A percentile compares a stretch with the other conserved stretches of the same genome.
phyloP scores from a whole-genome alignment of 129 eudicot species.

The Artemisia annua region DNA sequence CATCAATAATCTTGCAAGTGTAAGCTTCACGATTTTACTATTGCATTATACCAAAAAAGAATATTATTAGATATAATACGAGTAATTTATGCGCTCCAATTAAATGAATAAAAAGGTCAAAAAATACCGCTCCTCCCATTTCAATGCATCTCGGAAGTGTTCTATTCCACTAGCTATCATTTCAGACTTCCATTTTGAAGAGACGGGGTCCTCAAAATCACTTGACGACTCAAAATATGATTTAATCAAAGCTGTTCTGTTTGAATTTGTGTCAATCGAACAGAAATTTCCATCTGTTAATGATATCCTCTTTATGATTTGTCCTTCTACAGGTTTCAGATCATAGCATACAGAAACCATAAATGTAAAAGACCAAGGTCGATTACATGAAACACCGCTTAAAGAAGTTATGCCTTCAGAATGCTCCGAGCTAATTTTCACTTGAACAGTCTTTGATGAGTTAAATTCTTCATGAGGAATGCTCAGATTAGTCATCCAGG shows the following conservation, averaged over 20 bases:
- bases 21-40: constrained; percentile 93
- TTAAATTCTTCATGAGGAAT: constrained; percentile 39
- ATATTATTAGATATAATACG: neutral
- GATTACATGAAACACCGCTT: constrained; percentile 43
- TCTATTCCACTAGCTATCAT: constrained; percentile 62
- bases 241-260: constrained; percentile 27
- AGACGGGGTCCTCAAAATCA: constrained; percentile 26
- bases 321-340: constrained; percentile 31
- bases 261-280: constrained; percentile 28
- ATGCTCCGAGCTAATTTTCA: constrained; percentile 51
- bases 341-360: constrained; percentile 41
- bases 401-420: constrained; percentile 57
- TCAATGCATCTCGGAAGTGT: constrained; percentile 62
- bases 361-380: constrained; percentile 44
- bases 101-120: constrained; percentile 2
- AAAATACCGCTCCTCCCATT: constrained; percentile 67
- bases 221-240: constrained; percentile 31
- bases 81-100: neutral
- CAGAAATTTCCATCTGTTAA: constrained; percentile 55
- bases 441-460: constrained; percentile 42
- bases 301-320: constrained; percentile 33
- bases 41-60: constrained; percentile 12
- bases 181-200: constrained; percentile 46
- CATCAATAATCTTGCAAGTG: constrained; percentile 87
- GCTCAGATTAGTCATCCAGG: constrained; percentile 64